Percentiles rank a stretch among this genome's conserved stretches.
Evolutionary conservation across 1,139 yeast species (phyloP).

Genomic region (Saccharomycopsis crataegensis): DNA sequence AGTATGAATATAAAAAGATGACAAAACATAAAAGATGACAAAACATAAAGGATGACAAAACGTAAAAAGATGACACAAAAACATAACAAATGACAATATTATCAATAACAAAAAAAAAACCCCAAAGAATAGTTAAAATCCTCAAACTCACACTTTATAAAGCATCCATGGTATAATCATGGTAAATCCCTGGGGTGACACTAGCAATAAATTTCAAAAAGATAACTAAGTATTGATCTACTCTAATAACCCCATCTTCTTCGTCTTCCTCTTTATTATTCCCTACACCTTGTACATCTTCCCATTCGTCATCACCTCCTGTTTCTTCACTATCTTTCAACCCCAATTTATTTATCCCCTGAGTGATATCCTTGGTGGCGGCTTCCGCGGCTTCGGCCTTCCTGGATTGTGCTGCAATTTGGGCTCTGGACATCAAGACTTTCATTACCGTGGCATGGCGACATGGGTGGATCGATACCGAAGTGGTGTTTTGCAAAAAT

Average conservation of each 20-base stretch:
- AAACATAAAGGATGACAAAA: no score
- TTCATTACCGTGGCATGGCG: constrained; percentile 93
- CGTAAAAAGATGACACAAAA: no score
- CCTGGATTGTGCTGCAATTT: constrained; percentile 32
- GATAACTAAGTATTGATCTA: constrained; percentile 82
- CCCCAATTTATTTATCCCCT: constrained; percentile 38
- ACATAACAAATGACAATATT: no score
- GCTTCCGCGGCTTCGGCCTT: constrained; percentile 29
- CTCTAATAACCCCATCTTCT: constrained; percentile 52
- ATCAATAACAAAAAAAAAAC: no score
- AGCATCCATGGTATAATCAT: constrained; percentile 94
- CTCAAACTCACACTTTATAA: constrained; percentile 30
- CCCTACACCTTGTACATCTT: constrained; percentile 27
- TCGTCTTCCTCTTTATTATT: constrained; percentile 26
- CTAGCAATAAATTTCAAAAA: constrained; percentile 92
- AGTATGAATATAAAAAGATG: no score
- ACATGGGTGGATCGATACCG: constrained; percentile 95
- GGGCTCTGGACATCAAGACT: constrained; percentile 65
- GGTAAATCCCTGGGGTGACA: constrained; percentile 96
- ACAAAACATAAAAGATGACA: no score
- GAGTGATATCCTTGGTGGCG: constrained; percentile 23
- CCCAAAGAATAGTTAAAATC: not conserved
- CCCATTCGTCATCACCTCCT: constrained; percentile 33
- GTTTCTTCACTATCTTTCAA: constrained; percentile 32
- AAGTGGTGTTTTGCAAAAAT: constrained; percentile 65